These are phyloP conservation scores for Pleurotus ostreatus DNA, from an alignment of 768 basidiomycete genomes.

Conservation along the genomic window DNA sequence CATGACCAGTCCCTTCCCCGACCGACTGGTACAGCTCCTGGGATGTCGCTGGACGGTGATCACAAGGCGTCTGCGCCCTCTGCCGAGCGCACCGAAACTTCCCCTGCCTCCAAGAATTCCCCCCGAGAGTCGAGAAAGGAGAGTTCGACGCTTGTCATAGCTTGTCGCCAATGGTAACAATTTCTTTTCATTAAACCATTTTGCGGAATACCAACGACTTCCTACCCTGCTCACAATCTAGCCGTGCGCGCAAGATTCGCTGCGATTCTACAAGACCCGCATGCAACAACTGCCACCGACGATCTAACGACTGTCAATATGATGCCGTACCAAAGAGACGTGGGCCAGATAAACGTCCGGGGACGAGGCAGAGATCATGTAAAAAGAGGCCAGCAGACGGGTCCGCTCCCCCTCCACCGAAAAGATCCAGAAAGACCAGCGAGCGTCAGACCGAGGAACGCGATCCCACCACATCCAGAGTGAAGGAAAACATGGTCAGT, in stretches of 20 bases:
- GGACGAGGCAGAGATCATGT: slow-evolving; percentile 78
- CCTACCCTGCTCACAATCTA: slow-evolving; percentile 35
- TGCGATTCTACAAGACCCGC: slow-evolving; percentile 81
- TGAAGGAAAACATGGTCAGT: slow-evolving; percentile 36
- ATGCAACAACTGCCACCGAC: slow-evolving; percentile 79
- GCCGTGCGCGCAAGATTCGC: slow-evolving; percentile 80
- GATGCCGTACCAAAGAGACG: slow-evolving; percentile 77
- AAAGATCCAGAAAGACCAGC: slow-evolving; percentile 43
- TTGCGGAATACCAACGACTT: slow-evolving; percentile 31
- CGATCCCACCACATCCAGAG: slow-evolving; percentile 25
- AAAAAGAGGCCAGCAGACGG: slow-evolving; percentile 71
- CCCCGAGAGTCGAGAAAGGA: slow-evolving; percentile 47
- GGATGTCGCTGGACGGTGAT: slow-evolving; percentile 26
- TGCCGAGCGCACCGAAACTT: slow-evolving; percentile 30
- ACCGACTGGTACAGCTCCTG: slow-evolving; percentile 24
- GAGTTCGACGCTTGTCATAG: slow-evolving; percentile 70
- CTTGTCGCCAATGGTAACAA: slow-evolving; percentile 76
- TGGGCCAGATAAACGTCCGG: slow-evolving; percentile 83
- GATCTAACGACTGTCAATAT: slow-evolving; percentile 76
- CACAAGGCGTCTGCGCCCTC: slow-evolving; percentile 26
- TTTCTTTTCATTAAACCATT: slow-evolving; percentile 36
- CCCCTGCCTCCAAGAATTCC: slow-evolving; percentile 23
- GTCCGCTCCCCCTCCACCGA: slow-evolving; percentile 41
- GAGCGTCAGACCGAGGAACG: slow-evolving; percentile 27
- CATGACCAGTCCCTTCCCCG: slow-evolving; percentile 42